Percentiles rank a stretch among this genome's conserved stretches.
Conservation (phyloP, 768 basidiomycete genomes). For the Rhodotorula kratochvilovae region DNA sequence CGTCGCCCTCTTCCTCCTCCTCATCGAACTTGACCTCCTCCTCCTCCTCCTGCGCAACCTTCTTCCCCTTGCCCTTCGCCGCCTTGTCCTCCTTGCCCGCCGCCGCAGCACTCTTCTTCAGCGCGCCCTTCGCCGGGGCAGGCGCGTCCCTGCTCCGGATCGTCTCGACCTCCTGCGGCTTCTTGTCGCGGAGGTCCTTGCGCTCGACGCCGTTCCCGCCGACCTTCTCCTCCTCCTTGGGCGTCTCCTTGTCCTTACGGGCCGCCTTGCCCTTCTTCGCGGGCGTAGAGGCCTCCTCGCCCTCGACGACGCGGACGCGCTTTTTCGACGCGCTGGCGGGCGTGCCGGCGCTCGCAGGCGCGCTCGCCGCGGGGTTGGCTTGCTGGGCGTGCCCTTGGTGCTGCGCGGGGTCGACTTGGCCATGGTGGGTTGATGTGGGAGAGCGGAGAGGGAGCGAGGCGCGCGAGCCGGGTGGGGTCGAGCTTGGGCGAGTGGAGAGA, state of each 20-base stretch:
- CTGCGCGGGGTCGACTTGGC: constrained; percentile 22
- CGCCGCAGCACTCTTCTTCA: constrained; percentile 44
- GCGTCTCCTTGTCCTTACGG: too few relatives aligned
- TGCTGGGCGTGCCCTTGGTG: constrained; percentile 1
- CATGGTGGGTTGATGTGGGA: background rate
- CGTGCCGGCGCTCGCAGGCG: background rate
- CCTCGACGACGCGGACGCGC: constrained; percentile 30
- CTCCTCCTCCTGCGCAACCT: constrained; percentile 11
- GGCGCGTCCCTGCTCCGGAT: constrained; percentile 62
- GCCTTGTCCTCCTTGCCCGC: background rate
- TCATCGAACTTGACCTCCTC: constrained; percentile 41
- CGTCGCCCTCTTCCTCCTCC: constrained; percentile 42
- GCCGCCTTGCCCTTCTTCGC: background rate
- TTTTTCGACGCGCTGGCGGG: constrained; percentile 25
- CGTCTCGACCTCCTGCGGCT: constrained; percentile 53
- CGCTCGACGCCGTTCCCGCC: constrained; percentile 29
- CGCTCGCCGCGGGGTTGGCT: background rate
- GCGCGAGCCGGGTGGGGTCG: background rate
- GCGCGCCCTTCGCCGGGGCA: constrained; percentile 71
- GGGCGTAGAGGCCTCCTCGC: background rate
- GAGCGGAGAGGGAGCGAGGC: background rate
- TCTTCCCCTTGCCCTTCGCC: constrained; percentile 5
- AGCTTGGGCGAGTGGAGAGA: background rate
- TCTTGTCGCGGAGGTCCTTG: constrained; percentile 34
- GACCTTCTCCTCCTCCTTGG: constrained; percentile 1